Evolutionary conservation across 2,329 filamentous ascomycete species (phyloP), one percentile per base, ranked within the genome.

Genomic region (Bipolaris oryzae): DNA sequence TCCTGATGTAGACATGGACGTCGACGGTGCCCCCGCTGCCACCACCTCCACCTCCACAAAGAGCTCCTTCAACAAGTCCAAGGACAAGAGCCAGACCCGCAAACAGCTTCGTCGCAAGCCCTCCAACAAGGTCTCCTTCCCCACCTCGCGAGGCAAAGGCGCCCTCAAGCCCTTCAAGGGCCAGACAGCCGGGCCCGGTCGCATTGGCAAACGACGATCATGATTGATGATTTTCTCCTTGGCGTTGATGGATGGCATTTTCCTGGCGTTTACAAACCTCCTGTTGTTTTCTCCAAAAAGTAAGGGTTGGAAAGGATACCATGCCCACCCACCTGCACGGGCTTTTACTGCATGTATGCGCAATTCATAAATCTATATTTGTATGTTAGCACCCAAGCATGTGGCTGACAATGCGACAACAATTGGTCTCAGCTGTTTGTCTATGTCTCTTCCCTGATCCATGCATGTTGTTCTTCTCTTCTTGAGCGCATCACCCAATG

Each of bases 41-140:
- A 42, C 21, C 15, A 25, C 20, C 39, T 42, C 39, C 20, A n/a
- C 39, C 20, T 20, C 61, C 15, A 20, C 60, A 5, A 56, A 67
- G 50, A 67, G 62, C 38, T 68, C 68, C 50, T 67, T 69, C 55
- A 31, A 31, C 3, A 75, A 70, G 53, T 75, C 47, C 53, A 59
- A 76, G 58, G 68, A 70, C 67, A 72, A 71, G 66, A 72, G 61
- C 56, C 65, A 66, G 55, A 61, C 73, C 34, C 69, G 72, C 62
- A 77, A 76, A 66, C 72, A 74, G 62, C 67, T 66, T 48, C 71
- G 72, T 23, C 69, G 71, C 37, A 78, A 77, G 66, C 70, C 76
- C 5, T 63, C 67, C 41, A 79, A 78, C 66, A 71, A 69, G 51
- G 75, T 78, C 38, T 57, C 74, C 11, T 79, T 79, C 61, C 73